phyloP scores from a whole-genome alignment of 2,329 filamentous ascomycete species.

The Hypoxylon rubiginosum region DNA sequence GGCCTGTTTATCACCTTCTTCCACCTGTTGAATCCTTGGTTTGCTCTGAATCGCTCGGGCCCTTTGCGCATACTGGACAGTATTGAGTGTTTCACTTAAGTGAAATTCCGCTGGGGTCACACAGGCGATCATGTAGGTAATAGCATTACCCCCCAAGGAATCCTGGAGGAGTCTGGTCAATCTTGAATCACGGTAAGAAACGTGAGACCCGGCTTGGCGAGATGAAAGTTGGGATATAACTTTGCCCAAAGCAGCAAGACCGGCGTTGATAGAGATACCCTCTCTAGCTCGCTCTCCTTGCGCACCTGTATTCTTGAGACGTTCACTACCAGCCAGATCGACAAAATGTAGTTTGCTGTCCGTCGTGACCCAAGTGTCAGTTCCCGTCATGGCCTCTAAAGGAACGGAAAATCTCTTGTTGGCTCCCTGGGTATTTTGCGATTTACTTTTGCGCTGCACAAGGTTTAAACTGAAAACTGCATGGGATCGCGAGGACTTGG shows the following conservation, averaged over 20 bases:
- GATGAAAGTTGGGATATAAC: constrained; percentile 98
- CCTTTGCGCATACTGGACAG: constrained; percentile 95
- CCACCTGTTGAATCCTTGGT: constrained; percentile 92
- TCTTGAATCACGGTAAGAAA: constrained; percentile 98
- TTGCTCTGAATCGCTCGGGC: constrained; percentile 98
- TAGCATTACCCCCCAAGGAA: constrained; percentile 94
- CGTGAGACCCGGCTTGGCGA: constrained; percentile 86
- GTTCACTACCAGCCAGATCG: constrained; percentile 95
- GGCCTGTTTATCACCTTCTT: constrained; percentile 94
- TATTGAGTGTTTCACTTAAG: constrained; percentile 96
- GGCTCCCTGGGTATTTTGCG: constrained; percentile 64
- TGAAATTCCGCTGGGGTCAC: constrained; percentile 98
- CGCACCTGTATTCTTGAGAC: constrained; percentile 95
- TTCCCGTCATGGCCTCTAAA: constrained; percentile 80
- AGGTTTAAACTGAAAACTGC: constrained; percentile 97
- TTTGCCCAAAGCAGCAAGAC: constrained; percentile 93
- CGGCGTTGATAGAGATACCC: constrained; percentile 98
- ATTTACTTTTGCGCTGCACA: constrained; percentile 81
- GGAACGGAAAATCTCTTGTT: constrained; percentile 93
- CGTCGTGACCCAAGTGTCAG: constrained; percentile 81
- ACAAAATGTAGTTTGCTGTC: constrained; percentile 99
- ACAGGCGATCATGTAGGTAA: constrained; percentile 99
- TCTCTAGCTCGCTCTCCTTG: constrained; percentile 95
- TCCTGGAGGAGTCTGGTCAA: constrained; percentile 95
- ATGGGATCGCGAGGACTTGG: constrained; percentile 96